A percentile compares a stretch with the other conserved stretches of the same genome.
Conservation (phyloP, 257 asterid species). For the Przewalskia tangutica region DNA sequence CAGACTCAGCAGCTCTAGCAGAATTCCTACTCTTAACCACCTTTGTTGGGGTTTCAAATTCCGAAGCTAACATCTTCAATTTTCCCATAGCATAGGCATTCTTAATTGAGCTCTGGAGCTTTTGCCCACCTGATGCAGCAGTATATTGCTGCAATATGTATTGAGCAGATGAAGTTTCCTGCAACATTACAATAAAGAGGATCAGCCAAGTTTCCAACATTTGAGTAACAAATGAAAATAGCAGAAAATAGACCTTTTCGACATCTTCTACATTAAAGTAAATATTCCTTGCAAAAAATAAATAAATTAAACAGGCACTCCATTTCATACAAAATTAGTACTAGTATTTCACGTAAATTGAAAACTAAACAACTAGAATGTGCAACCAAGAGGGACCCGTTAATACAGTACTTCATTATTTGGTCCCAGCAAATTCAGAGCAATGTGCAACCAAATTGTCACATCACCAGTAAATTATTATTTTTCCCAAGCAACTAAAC, state of each 20-base stretch:
- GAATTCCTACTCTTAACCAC: slow-evolving; percentile 70
- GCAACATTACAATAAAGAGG: slow-evolving; percentile 8
- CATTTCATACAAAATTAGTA: not conserved
- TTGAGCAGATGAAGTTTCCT: slow-evolving; percentile 93
- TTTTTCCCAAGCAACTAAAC: not conserved
- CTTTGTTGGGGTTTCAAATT: slow-evolving; percentile 78
- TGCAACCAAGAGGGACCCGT: not conserved
- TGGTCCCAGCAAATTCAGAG: not conserved
- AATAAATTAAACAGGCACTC: not conserved
- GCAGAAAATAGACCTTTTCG: not conserved
- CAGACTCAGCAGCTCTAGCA: slow-evolving; percentile 68
- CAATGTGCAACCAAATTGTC: not conserved
- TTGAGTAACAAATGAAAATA: not conserved
- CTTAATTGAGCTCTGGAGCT: slow-evolving; percentile 51
- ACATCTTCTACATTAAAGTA: not conserved
- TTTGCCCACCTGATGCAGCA: slow-evolving; percentile 87
- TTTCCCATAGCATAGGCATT: slow-evolving; percentile 91
- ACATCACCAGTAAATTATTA: not conserved
- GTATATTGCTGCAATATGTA: slow-evolving; percentile 81
- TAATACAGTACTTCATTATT: not conserved
- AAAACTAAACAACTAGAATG: not conserved
- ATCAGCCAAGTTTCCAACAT: not conserved
- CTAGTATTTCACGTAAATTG: not conserved
- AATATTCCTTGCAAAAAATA: not conserved
- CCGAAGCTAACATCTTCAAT: slow-evolving; percentile 78